Evolutionary conservation across 192 early-diverging fungal genomes (phyloP).

Genomic region (Coemansia sp.): DNA sequence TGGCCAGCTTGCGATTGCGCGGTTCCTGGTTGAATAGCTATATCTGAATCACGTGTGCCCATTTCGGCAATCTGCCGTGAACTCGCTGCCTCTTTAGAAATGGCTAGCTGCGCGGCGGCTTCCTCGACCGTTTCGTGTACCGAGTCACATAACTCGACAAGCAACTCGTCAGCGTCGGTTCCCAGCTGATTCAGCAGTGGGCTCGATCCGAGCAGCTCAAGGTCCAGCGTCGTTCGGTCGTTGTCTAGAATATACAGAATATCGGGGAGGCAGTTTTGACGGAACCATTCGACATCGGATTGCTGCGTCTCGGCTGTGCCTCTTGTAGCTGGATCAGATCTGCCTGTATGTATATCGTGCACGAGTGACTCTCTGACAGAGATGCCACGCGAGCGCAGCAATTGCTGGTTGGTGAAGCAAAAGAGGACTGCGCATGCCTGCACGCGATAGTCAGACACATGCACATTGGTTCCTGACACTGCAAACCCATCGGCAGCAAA

Average conservation of each 20-base stretch:
- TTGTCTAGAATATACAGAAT: conserved; percentile 37
- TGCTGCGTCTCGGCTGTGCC: conserved; percentile 7
- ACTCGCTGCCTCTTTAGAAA: conserved; percentile 5
- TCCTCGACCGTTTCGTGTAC: conserved; percentile 29
- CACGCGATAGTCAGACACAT: conserved; percentile 43
- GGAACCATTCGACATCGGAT: conserved; percentile 45
- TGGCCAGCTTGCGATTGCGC: background rate
- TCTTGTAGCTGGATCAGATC: background rate
- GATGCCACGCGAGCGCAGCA: conserved; percentile 26
- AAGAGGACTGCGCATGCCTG: conserved; percentile 48
- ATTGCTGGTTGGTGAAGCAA: conserved; percentile 38
- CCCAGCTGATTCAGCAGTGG: conserved; percentile 38
- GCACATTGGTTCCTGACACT: conserved; percentile 29
- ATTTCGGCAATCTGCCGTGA: conserved; percentile 1
- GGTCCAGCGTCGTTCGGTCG: conserved; percentile 24
- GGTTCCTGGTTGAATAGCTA: background rate
- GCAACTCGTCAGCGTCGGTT: conserved; percentile 29
- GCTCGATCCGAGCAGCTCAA: conserved; percentile 44
- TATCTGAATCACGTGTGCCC: background rate
- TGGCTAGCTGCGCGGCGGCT: conserved; percentile 11
- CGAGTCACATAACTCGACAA: conserved; percentile 36
- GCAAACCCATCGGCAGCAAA: conserved; percentile 41
- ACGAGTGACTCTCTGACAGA: conserved; percentile 26
- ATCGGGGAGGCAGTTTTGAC: conserved; percentile 51
- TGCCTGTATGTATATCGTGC: conserved; percentile 28